A percentile compares a stretch with the other conserved stretches of the same genome.
Conservation (phyloP, 1,284 basidiomycete species). For the Chondrostereum purpureum region DNA sequence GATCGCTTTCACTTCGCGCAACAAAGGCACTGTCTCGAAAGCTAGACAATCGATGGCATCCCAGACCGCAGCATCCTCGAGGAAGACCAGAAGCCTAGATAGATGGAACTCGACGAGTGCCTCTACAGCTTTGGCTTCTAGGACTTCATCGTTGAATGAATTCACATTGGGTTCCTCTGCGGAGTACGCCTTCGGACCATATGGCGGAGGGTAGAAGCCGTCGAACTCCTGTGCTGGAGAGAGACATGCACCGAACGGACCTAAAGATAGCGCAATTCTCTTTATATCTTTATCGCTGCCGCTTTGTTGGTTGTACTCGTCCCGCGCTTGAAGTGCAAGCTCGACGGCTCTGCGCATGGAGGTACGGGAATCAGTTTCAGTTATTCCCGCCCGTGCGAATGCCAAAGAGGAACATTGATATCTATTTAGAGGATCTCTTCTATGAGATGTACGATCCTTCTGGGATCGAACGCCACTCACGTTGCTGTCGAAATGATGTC, state of each 20-base stretch:
- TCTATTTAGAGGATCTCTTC: conserved; percentile 24
- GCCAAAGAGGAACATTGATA: conserved; percentile 59
- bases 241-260: conserved; percentile 69
- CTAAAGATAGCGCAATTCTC: conserved; percentile 62
- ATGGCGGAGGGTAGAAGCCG: conserved; percentile 71
- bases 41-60: conserved; percentile 54
- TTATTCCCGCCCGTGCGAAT: conserved; percentile 48
- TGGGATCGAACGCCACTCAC: conserved; percentile 31
- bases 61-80: conserved; percentile 46
- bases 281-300: conserved; percentile 23
- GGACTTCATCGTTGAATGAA: conserved; percentile 30
- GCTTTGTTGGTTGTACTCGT: not conserved
- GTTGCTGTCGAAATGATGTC: conserved; percentile 55
- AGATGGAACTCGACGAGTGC: conserved; percentile 65
- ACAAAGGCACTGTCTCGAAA: conserved; percentile 76
- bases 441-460: not conserved
- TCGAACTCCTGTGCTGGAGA: conserved; percentile 66
- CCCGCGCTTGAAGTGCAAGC: conserved; percentile 41
- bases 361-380: conserved; percentile 31
- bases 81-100: conserved; percentile 53
- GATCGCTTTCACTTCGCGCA: conserved; percentile 62
- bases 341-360: conserved; percentile 53
- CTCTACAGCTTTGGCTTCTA: conserved; percentile 31
- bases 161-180: conserved; percentile 31
- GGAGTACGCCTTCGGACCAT: conserved; percentile 47